Percentiles rank a stretch among this genome's conserved stretches.
Evolutionary conservation across 352 stramenopile genomes (phyloP).

Genomic region (Phytophthora sp.): DNA sequence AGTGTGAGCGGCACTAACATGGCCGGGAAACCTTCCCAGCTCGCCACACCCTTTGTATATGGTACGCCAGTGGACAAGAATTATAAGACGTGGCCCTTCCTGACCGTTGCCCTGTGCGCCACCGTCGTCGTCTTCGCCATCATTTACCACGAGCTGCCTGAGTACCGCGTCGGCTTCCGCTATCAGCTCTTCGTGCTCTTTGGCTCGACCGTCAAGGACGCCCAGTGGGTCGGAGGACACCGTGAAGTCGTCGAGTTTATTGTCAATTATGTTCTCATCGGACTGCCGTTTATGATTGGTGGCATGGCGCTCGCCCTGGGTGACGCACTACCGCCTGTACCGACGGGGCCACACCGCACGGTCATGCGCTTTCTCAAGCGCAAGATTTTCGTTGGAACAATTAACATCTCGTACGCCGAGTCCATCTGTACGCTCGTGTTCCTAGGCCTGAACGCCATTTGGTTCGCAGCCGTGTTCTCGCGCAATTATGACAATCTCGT

Average conservation of each 20-base stretch:
- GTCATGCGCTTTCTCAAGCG: slow-evolving; percentile 84
- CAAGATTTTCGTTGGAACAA: slow-evolving; percentile 69
- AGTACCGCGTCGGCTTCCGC: slow-evolving; percentile 71
- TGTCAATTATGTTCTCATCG: slow-evolving; percentile 74
- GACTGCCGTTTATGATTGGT: slow-evolving; percentile 75
- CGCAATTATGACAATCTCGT: slow-evolving; percentile 62
- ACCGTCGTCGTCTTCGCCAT: slow-evolving; percentile 61
- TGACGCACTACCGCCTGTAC: slow-evolving; percentile 73
- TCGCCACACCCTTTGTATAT: slow-evolving; percentile 78
- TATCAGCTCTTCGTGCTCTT: slow-evolving; percentile 73
- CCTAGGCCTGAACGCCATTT: slow-evolving; percentile 79
- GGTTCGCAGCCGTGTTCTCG: slow-evolving; percentile 84
- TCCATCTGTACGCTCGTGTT: slow-evolving; percentile 73
- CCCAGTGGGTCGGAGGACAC: slow-evolving; percentile 72
- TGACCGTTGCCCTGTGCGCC: slow-evolving; percentile 57
- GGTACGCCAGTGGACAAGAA: slow-evolving; percentile 78
- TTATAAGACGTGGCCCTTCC: slow-evolving; percentile 85
- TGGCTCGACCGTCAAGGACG: slow-evolving; percentile 52
- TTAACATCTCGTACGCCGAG: slow-evolving; percentile 86
- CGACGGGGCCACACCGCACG: slow-evolving; percentile 71
- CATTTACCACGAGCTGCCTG: slow-evolving; percentile 76
- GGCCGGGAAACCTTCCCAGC: slow-evolving; percentile 51
- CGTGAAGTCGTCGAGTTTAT: slow-evolving; percentile 80
- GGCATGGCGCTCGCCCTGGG: slow-evolving; percentile 68
- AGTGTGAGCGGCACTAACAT: slow-evolving; percentile 58